Evolutionary conservation across 106 monocot species (phyloP), one percentile per base, ranked within the genome.

Genomic region (Allium cepa): DNA sequence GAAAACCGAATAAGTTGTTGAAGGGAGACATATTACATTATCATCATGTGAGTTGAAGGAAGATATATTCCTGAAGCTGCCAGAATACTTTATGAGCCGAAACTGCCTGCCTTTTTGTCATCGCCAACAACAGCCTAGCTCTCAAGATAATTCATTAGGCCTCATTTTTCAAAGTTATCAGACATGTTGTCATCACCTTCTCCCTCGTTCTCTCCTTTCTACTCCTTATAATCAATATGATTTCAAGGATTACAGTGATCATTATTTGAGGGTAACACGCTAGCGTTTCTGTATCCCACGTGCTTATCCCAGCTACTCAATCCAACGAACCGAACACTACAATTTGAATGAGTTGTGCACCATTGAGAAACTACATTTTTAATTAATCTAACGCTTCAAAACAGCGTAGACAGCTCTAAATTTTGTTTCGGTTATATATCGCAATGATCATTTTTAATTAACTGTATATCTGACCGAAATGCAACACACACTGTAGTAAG

Each of bases 291-390:
- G 71, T 96, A 96, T 5, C 96, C 85, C 5, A 96, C 96, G 72
- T 96, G 96, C 45, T 88, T 96, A 76, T 96, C 88, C 96, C 96
- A 96, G 71, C 96, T 92, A 59, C 91, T 87, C 51, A 96, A 80
- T 13, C 96, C 96, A 55, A 96, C 78, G 70, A 91, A 96, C 46
- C 80, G 91, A 73, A 88, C 88, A 50, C 71, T 85, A 56, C 67
- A 66, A 46, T 82, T 88, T 13, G 91, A 85, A 8, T 82, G 72
- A 14, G 79, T 75, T 71, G 91, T 91, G 22, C 80, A 77, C 91
- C 91, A 96, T 45, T 92, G 83, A 53, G 88, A 86, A 49, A 96
- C 78, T 67, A 84, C 70, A n/a, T n/a, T n/a, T n/a, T n/a, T n/a
- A n/a, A n/a, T n/a, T n/a, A n/a, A n/a, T n/a, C n/a, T n/a, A n/a